These are phyloP conservation scores for Alternaria sp. DNA, from an alignment of 2,329 filamentous ascomycete species.

Conservation along the genomic window DNA sequence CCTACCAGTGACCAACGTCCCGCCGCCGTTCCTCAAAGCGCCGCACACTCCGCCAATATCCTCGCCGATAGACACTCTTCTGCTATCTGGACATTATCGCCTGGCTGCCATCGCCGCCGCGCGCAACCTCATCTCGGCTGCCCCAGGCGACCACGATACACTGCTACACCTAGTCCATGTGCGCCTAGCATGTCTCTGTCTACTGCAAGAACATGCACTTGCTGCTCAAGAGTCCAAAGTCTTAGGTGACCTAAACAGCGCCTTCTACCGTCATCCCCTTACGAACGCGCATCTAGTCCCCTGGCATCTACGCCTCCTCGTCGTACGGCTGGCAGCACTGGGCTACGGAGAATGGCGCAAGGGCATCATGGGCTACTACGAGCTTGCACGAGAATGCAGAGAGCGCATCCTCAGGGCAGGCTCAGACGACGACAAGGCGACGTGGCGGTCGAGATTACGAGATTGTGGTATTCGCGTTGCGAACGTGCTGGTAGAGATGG, in stretches of 20 bases:
- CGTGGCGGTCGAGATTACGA: conserved; percentile 76
- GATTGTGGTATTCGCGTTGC: conserved; percentile 75
- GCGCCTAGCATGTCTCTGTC: conserved; percentile 80
- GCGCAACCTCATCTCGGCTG: conserved; percentile 63
- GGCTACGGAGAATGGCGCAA: conserved; percentile 85
- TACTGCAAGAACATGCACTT: conserved; percentile 71
- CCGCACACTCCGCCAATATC: conserved; percentile 66
- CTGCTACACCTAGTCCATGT: conserved; percentile 84
- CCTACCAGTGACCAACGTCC: conserved; percentile 69
- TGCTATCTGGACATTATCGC: conserved; percentile 79
- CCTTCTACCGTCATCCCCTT: conserved; percentile 61
- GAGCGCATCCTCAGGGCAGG: conserved; percentile 58
- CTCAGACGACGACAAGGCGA: conserved; percentile 61
- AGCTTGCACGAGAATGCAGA: conserved; percentile 81
- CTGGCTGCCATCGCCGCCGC: conserved; percentile 75
- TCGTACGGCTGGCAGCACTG: conserved; percentile 83
- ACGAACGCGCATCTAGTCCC: conserved; percentile 69
- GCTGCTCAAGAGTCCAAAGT: conserved; percentile 69
- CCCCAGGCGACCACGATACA: conserved; percentile 65
- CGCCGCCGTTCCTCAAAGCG: conserved; percentile 73
- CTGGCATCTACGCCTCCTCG: conserved; percentile 84
- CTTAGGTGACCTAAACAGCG: conserved; percentile 68
- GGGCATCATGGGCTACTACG: conserved; percentile 89
- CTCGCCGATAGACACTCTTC: conserved; percentile 72
- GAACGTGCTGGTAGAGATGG: conserved; percentile 81